These are phyloP conservation scores for Pseudopithomyces chartarum DNA, from an alignment of 2,329 filamentous ascomycete species.

Conservation along the genomic window DNA sequence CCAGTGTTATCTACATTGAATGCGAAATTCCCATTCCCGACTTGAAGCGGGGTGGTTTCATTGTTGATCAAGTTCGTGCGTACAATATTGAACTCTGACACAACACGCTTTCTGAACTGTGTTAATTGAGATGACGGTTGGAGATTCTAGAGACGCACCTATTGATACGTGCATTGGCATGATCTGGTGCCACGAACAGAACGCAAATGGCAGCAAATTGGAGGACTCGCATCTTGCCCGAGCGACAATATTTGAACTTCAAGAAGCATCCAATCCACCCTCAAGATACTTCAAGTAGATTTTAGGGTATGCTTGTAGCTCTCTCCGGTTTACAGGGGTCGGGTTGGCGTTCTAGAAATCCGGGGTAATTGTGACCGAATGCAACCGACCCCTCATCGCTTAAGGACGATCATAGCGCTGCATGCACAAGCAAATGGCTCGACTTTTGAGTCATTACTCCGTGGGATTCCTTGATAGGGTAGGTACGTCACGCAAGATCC, in stretches of 20 bases:
- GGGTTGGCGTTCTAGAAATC: neutral
- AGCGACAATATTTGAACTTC: neutral
- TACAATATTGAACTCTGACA: slow-evolving; percentile 51
- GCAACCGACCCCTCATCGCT: slow-evolving; percentile 7
- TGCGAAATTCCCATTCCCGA: slow-evolving; percentile 56
- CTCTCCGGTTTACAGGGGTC: neutral
- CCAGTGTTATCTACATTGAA: slow-evolving; percentile 55
- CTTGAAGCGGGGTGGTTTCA: slow-evolving; percentile 57
- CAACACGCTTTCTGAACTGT: slow-evolving; percentile 18
- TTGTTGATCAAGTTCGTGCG: slow-evolving; percentile 52
- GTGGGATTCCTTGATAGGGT: neutral
- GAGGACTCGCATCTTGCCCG: neutral
- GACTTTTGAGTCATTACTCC: neutral
- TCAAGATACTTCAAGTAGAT: neutral
- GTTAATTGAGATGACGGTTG: neutral
- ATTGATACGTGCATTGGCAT: slow-evolving; percentile 18
- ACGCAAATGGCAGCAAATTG: neutral
- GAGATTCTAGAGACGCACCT: slow-evolving; percentile 26
- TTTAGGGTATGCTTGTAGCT: no score
- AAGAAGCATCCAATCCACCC: neutral
- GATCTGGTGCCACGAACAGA: slow-evolving; percentile 1
- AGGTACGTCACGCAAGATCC: slow-evolving; percentile 26
- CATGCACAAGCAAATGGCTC: neutral
- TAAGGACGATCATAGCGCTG: slow-evolving; percentile 4
- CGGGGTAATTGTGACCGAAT: slow-evolving; percentile 7